Percentiles rank a stretch among this genome's conserved stretches.
Conservation (phyloP, 2,329 filamentous ascomycete species). For the Hypocreales sp. region DNA sequence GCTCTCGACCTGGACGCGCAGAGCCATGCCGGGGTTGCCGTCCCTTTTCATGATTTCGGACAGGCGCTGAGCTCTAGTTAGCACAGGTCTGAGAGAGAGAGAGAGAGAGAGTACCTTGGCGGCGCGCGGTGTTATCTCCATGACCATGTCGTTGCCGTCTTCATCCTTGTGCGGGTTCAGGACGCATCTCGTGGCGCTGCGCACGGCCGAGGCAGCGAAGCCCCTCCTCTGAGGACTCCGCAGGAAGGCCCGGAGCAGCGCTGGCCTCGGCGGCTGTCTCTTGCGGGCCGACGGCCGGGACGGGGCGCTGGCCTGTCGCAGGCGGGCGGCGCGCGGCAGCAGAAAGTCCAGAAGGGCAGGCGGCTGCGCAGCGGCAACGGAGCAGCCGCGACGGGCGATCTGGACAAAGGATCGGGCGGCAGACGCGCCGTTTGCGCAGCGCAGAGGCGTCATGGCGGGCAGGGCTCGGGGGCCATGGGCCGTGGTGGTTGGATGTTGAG, state of each 20-base stretch:
- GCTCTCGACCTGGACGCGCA: slow-evolving; percentile 85
- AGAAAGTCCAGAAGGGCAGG: slow-evolving; percentile 22
- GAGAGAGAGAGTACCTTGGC: slow-evolving; percentile 39
- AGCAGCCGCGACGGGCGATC: slow-evolving; percentile 20
- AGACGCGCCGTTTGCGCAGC: slow-evolving; percentile 23
- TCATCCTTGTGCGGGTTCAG: slow-evolving; percentile 68
- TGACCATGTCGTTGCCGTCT: slow-evolving; percentile 66
- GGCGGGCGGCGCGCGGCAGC: slow-evolving; percentile 14
- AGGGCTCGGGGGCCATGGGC: slow-evolving; percentile 2
- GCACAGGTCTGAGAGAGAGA: neutral
- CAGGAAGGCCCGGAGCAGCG: neutral
- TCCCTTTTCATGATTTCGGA: slow-evolving; percentile 60
- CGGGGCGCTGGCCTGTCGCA: slow-evolving; percentile 1
- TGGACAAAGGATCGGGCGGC: slow-evolving; percentile 25
- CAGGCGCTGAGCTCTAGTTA: slow-evolving; percentile 38
- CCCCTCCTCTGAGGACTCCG: slow-evolving; percentile 5
- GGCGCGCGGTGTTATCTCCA: slow-evolving; percentile 75
- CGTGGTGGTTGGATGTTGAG: neutral
- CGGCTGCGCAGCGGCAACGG: slow-evolving; percentile 9
- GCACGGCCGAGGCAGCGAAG: slow-evolving; percentile 22
- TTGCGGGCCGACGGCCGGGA: neutral
- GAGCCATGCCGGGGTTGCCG: slow-evolving; percentile 60
- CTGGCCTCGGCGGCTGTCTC: neutral
- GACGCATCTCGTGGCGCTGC: slow-evolving; percentile 30
- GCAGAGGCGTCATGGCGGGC: slow-evolving; percentile 16